These are phyloP conservation scores for Rubroboletus satanas DNA, from an alignment of 768 basidiomycete genomes.

Conservation along the genomic window DNA sequence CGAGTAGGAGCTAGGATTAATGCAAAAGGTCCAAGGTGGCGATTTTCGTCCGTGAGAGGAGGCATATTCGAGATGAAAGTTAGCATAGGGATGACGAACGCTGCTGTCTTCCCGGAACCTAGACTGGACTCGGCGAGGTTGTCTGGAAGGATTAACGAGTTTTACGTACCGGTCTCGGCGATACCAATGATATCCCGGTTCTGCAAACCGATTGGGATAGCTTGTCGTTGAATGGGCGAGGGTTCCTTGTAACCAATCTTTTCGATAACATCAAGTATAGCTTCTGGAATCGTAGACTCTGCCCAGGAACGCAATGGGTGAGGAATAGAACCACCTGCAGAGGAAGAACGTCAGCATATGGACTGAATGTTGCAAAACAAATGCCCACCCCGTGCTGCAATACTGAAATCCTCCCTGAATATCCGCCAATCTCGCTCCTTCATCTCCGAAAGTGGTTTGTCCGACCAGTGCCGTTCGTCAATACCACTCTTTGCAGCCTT, in stretches of 20 bases:
- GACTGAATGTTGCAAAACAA: not conserved
- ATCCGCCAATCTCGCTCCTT: constrained; percentile 99
- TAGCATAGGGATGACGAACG: constrained; percentile 98
- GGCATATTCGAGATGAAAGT: constrained; percentile 88
- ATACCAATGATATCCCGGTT: constrained; percentile 98
- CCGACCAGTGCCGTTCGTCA: constrained; percentile 97
- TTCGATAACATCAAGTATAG: constrained; percentile 81
- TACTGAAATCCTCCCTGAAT: constrained; percentile 97
- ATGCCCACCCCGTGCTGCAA: constrained; percentile 77
- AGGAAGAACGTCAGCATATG: not conserved
- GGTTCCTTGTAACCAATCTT: constrained; percentile 96
- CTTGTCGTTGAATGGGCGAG: constrained; percentile 94
- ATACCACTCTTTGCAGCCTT: constrained; percentile 76
- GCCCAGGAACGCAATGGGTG: constrained; percentile 90
- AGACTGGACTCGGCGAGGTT: constrained; percentile 1
- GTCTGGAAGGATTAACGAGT: not conserved
- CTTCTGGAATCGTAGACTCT: constrained; percentile 78
- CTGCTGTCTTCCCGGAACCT: constrained; percentile 99
- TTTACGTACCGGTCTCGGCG: constrained; percentile 83
- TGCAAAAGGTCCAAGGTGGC: constrained; percentile 91
- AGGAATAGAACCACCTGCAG: constrained; percentile 84
- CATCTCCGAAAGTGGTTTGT: constrained; percentile 88
- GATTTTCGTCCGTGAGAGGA: constrained; percentile 84
- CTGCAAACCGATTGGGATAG: constrained; percentile 97
- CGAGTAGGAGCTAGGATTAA: constrained; percentile 96